Percentiles rank a stretch among this genome's conserved stretches.
Evolutionary conservation across 129 eudicot genomes (phyloP).

Genomic region (Deinandra increscens): DNA sequence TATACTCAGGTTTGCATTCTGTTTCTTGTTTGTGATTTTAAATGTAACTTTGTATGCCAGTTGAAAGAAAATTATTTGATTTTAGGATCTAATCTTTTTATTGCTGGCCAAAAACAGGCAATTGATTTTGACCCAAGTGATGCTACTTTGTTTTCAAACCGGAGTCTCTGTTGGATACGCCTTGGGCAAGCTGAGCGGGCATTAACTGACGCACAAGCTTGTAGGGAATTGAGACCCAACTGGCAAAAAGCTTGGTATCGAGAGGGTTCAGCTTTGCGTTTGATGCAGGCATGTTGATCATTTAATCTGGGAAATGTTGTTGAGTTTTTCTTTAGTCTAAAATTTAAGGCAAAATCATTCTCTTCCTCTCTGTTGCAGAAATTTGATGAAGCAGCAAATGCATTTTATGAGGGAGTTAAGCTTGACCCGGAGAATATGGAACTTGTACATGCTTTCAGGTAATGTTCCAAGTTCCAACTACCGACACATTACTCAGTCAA

Average conservation of each 20-base stretch:
- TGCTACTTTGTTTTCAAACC: slow-evolving; percentile 71
- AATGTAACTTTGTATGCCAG: background rate
- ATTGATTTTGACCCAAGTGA: slow-evolving; percentile 85
- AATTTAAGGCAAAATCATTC: background rate
- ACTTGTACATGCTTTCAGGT: slow-evolving; percentile 91
- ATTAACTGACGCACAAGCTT: slow-evolving; percentile 74
- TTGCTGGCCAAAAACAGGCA: slow-evolving; percentile 53
- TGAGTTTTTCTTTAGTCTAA: background rate
- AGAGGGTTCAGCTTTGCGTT: slow-evolving; percentile 90
- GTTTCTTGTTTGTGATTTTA: background rate
- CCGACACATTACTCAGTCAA: background rate
- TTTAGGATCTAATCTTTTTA: background rate
- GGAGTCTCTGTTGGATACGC: slow-evolving; percentile 93
- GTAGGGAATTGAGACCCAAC: slow-evolving; percentile 71
- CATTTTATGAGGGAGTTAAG: slow-evolving; percentile 86
- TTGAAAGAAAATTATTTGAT: background rate
- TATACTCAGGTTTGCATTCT: slow-evolving; percentile 63
- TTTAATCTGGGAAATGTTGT: background rate
- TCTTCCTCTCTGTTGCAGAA: slow-evolving; percentile 43
- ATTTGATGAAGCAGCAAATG: slow-evolving; percentile 95
- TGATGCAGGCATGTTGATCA: slow-evolving; percentile 60
- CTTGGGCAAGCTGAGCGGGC: slow-evolving; percentile 93
- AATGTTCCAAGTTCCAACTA: slow-evolving; percentile 18
- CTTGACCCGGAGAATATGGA: slow-evolving; percentile 94
- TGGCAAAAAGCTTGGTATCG: slow-evolving; percentile 96